These are phyloP conservation scores for Wallemia mellicola DNA, from an alignment of 1,284 basidiomycete species.

Conservation along the genomic window DNA sequence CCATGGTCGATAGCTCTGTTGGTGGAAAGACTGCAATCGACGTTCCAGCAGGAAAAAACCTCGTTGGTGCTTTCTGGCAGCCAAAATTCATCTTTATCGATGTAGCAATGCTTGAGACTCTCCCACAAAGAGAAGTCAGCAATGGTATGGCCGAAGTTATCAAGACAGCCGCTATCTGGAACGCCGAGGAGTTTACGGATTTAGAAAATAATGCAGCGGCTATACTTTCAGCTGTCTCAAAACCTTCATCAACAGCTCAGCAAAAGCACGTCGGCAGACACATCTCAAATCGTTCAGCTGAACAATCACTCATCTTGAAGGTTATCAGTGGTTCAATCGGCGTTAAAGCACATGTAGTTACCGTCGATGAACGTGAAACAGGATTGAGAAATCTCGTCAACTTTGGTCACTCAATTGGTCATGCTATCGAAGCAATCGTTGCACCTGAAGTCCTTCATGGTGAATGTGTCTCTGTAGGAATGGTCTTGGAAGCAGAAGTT, in stretches of 20 bases:
- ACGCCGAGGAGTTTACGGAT: constrained; percentile 51
- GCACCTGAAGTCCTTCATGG: constrained; percentile 75
- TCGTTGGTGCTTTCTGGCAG: constrained; percentile 96
- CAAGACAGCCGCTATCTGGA: constrained; percentile 95
- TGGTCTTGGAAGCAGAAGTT: constrained; percentile 77
- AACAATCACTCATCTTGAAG: constrained; percentile 33
- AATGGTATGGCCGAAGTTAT: constrained; percentile 98
- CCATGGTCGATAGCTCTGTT: constrained; percentile 94
- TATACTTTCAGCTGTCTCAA: constrained; percentile 49
- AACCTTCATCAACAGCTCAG: constrained; percentile 26
- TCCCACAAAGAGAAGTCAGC: constrained; percentile 73
- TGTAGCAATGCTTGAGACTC: constrained; percentile 73
- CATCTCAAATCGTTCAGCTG: constrained; percentile 32
- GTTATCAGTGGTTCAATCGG: constrained; percentile 63
- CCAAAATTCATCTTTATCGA: constrained; percentile 94
- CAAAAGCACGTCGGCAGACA: constrained; percentile 27
- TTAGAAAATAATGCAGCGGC: constrained; percentile 57
- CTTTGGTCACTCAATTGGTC: constrained; percentile 84
- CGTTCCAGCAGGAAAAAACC: constrained; percentile 84
- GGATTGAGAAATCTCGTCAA: constrained; percentile 87
- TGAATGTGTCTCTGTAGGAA: constrained; percentile 72
- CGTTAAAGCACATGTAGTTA: constrained; percentile 83
- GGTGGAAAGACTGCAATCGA: constrained; percentile 98
- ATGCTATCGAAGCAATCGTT: constrained; percentile 77
- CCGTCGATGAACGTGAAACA: constrained; percentile 76